Evolutionary conservation across 805 yeast genomes (phyloP), one percentile per base, ranked within the genome.

Genomic region (Candida morakotiae): DNA sequence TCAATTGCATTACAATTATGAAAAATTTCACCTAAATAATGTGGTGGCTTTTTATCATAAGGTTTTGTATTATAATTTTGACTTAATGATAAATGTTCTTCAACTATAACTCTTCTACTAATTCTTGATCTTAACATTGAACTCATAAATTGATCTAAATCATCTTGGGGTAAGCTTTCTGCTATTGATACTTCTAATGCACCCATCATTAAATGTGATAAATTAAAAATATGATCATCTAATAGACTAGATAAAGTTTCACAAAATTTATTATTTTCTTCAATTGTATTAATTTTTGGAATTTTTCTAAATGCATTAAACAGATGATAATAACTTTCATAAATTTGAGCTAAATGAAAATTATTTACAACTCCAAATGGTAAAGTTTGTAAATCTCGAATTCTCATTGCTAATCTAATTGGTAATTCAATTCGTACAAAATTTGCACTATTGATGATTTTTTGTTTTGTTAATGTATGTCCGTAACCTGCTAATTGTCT

Each of bases 191-290:
- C 81, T 51, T 91, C 97, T 32, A 88, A 64, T 1, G 95, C 87
- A 1, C 98, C 98, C 88, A 88, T 85, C 70, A 91, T 83, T 42
- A 89, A 67, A 56, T 89, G 91, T 1, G 97, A 93, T 42, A 91
- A 68, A 44, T 87, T 85, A 38, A 83, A 65, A 34, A 87, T 71
- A 60, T 91, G 96, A 50, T 81, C 84, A 56, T 83, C 87, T 47
- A 91, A 64, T 44, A 88, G 73, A 22, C 72, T 67, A 19, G 75
- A 70, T 39, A 89, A 63, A 37, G 78, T 72, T 18, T 67, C 65
- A 53, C 94, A 82, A 56, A 91, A 89, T 46, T 60, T 61, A 28
- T 76, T 80, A 54, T 91, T 91, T 37, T 87, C 95, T 26, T 82
- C 79, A 25, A 87, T 58, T 0, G 83, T 77, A 20, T 70, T 67